phyloP scores from a whole-genome alignment of 345 rosid genomes.

The Brassica napus region DNA sequence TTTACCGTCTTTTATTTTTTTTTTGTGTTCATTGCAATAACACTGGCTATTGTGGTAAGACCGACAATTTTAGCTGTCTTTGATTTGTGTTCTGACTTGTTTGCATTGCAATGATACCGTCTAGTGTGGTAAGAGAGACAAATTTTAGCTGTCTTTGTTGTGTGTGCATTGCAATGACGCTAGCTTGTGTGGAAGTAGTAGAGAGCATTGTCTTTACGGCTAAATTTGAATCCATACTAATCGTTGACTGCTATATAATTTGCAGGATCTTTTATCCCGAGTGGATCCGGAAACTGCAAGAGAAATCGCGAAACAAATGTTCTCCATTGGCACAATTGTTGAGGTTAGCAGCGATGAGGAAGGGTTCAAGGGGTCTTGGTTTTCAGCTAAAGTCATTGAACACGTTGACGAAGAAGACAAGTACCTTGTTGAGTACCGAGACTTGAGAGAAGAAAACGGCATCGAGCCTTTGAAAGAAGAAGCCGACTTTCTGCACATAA shows the following conservation, averaged over 20 bases:
- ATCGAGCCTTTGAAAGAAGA: slow-evolving; percentile 54
- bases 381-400: slow-evolving; percentile 49
- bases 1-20: background rate
- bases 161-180: background rate
- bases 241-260: background rate
- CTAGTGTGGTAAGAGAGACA: background rate
- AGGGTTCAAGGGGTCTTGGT: slow-evolving; percentile 75
- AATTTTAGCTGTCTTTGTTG: background rate
- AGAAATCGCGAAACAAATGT: slow-evolving; percentile 24
- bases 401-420: slow-evolving; percentile 36
- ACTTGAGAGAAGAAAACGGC: slow-evolving; percentile 52
- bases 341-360: slow-evolving; percentile 72
- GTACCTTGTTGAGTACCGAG: slow-evolving; percentile 52
- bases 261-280: slow-evolving; percentile 27
- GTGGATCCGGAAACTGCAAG: slow-evolving; percentile 25
- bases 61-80: background rate
- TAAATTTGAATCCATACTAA: background rate
- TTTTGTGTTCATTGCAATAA: background rate
- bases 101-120: background rate
- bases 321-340: slow-evolving; percentile 37
- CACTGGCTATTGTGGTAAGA: slow-evolving; percentile 3
- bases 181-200: background rate
- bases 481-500: slow-evolving; percentile 36
- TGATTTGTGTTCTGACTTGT: background rate
- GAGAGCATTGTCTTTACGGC: background rate